Evolutionary conservation across 805 yeast species (phyloP), one percentile per base, ranked within the genome.

Genomic region (Brettanomyces bruxellensis): DNA sequence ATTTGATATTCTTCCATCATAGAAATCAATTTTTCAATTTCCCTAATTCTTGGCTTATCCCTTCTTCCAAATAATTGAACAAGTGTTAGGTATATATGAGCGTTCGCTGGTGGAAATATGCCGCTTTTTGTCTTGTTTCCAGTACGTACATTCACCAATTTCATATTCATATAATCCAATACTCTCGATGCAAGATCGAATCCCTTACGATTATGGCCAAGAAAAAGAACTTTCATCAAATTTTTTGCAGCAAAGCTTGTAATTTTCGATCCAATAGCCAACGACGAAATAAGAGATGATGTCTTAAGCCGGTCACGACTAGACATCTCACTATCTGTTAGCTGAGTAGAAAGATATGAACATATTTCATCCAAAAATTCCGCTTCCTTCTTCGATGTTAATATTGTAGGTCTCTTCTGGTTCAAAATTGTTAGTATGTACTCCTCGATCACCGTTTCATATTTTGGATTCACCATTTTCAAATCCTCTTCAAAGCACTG

Each of bases 41-140:
- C 58, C 12, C 50, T 49, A 3, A 58, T 40, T 23, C 57, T 55
- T 5, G 61, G 60, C 4, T 47, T 45, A 24, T 53, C 49, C 9
- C 66, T 64, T 37, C 64, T 55, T 30, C 61, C 60, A 32, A 64
- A 68, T 43, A 61, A 54, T 35, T 65, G 65, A 7, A 71, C 55
- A 44, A 74, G 64, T 8, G 66, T 60, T 2, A 70, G 56, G 47
- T 72, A 75, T 40, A 69, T 66, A 48, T 69, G 69, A 0, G 76
- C 58, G 37, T 63, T 65, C 0, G 68, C 69, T 2, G 68, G 59
- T 3, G 76, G 70, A 34, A 67, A 57, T 5, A 61, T 48, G 1
- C 58, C 58, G 9, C 23, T 13, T 30, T 44, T 14, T 3, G 51
- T 53, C 30, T 49, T 42, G 36, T 44, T 25, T 14, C 25, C 46